Conservation (phyloP, 148 eudicot species). For the Limonium bicolor region DNA sequence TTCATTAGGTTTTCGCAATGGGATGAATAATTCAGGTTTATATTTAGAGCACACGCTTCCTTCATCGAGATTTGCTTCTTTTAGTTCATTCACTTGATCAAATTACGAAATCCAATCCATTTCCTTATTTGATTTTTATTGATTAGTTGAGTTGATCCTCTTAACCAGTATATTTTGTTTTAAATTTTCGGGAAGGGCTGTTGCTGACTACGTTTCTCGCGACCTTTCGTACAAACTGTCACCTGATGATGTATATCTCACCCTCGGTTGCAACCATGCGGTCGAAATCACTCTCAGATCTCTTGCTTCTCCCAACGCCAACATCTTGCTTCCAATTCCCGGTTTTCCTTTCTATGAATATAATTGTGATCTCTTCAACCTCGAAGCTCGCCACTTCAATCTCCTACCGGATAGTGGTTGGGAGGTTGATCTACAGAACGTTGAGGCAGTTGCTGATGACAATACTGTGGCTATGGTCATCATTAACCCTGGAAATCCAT, state of each 20-base stretch:
- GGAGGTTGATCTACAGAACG: slow-evolving; percentile 23
- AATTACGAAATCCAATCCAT: no score
- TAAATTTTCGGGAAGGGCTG: slow-evolving; percentile 12
- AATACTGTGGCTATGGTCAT: slow-evolving; percentile 27
- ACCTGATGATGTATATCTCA: slow-evolving; percentile 19
- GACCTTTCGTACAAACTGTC: slow-evolving; percentile 27
- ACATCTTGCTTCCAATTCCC: slow-evolving; percentile 25
- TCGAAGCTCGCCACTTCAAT: slow-evolving; percentile 21
- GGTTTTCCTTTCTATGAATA: slow-evolving; percentile 16
- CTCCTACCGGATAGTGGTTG: slow-evolving; percentile 23
- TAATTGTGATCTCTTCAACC: neutral
- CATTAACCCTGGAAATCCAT: slow-evolving; percentile 32
- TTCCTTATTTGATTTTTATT: no score
- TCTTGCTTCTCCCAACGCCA: slow-evolving; percentile 17
- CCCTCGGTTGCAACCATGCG: slow-evolving; percentile 21
- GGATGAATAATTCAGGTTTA: no score
- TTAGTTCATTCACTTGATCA: no score
- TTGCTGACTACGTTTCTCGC: slow-evolving; percentile 19
- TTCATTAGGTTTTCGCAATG: no score
- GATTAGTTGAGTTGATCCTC: no score
- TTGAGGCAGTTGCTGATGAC: slow-evolving; percentile 19
- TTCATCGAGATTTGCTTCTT: no score
- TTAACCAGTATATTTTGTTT: no score
- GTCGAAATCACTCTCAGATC: slow-evolving; percentile 7
- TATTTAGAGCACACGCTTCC: no score